Conservation (phyloP, 805 yeast genomes). For the Candida insectorum region DNA sequence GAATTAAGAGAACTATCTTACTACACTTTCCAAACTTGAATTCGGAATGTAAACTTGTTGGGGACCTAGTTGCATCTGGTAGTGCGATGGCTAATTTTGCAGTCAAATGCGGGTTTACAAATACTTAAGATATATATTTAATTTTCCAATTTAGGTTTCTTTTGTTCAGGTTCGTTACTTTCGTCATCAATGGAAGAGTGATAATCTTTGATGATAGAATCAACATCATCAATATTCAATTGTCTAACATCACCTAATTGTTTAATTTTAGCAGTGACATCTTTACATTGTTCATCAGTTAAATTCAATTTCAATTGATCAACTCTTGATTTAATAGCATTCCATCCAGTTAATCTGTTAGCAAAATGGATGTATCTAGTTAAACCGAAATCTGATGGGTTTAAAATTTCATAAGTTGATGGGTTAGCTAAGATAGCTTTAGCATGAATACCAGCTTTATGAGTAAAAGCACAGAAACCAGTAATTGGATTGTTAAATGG, state of each 20-base stretch:
- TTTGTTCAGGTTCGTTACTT: slow-evolving; percentile 50
- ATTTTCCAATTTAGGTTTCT: slow-evolving; percentile 15
- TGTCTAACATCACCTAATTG: slow-evolving; percentile 93
- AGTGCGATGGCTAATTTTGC: too few relatives aligned
- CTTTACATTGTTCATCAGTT: slow-evolving; percentile 92
- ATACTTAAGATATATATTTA: too few relatives aligned
- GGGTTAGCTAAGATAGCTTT: slow-evolving; percentile 98
- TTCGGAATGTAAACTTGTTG: too few relatives aligned
- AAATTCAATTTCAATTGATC: slow-evolving; percentile 90
- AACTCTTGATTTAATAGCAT: slow-evolving; percentile 96
- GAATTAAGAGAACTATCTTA: too few relatives aligned
- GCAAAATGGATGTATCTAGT: slow-evolving; percentile 97
- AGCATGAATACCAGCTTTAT: slow-evolving; percentile 99
- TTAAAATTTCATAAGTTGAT: slow-evolving; percentile 94
- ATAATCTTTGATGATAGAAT: slow-evolving; percentile 90
- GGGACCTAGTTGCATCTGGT: too few relatives aligned
- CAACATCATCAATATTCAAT: slow-evolving; percentile 94
- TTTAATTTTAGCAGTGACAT: slow-evolving; percentile 90
- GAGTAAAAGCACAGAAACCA: slow-evolving; percentile 99
- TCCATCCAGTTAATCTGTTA: slow-evolving; percentile 98
- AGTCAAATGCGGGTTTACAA: too few relatives aligned
- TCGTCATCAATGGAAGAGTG: slow-evolving; percentile 38
- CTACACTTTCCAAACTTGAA: too few relatives aligned
- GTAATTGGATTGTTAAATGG: slow-evolving; percentile 99
- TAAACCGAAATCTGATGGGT: slow-evolving; percentile 93